Evolutionary conservation across 495 filamentous ascomycete genomes (phyloP).

Genomic region (Tetracladium setigerum): DNA sequence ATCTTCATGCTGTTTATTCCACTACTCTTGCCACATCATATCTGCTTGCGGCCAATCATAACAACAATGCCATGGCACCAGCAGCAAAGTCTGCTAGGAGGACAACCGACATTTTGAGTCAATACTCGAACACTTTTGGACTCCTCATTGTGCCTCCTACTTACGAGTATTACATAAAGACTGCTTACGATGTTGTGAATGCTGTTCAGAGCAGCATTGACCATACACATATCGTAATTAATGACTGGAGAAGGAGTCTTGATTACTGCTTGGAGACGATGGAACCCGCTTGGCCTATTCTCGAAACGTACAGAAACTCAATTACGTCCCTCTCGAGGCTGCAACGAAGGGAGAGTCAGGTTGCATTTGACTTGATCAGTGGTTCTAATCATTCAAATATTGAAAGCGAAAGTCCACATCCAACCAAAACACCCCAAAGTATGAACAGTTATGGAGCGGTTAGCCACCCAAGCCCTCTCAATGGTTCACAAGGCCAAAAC

Average conservation of each 20-base stretch:
- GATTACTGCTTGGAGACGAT: slow-evolving; percentile 16
- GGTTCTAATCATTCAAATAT: slow-evolving; percentile 6
- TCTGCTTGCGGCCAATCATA: slow-evolving; percentile 29
- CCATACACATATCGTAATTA: slow-evolving; percentile 12
- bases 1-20: slow-evolving; percentile 38
- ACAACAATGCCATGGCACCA: slow-evolving; percentile 31
- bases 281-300: slow-evolving; percentile 18
- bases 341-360: slow-evolving; percentile 12
- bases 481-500: not conserved
- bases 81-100: slow-evolving; percentile 38
- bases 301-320: slow-evolving; percentile 16
- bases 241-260: slow-evolving; percentile 16
- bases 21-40: slow-evolving; percentile 40
- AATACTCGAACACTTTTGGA: slow-evolving; percentile 39
- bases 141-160: slow-evolving; percentile 40
- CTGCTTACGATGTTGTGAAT: slow-evolving; percentile 23
- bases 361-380: slow-evolving; percentile 18
- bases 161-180: slow-evolving; percentile 27
- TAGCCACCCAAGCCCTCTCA: slow-evolving; percentile 4
- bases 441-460: slow-evolving; percentile 5
- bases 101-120: slow-evolving; percentile 34
- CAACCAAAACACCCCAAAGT: slow-evolving; percentile 17
- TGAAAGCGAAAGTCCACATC: slow-evolving; percentile 9
- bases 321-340: slow-evolving; percentile 4
- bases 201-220: slow-evolving; percentile 18